Evolutionary conservation across 176 grass and related monocot genomes (phyloP).

Genomic region (Aegilops tauschii): DNA sequence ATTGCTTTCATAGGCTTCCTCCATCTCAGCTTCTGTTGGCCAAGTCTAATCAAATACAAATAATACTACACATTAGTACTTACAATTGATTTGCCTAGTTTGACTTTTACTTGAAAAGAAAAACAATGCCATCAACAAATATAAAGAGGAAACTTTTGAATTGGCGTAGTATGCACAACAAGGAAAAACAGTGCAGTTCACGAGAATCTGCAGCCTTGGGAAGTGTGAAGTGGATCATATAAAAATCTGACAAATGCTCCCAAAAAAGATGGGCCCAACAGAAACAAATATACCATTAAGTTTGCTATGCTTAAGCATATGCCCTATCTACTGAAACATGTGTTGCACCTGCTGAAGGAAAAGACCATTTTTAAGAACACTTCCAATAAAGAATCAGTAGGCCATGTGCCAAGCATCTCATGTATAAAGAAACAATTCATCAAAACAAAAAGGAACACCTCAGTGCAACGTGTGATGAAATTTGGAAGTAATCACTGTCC

Average conservation of each 20-base stretch:
- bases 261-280: background rate
- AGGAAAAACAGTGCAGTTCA: background rate
- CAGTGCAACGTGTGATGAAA: background rate
- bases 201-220: conserved; percentile 8
- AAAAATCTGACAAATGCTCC: background rate
- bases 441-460: background rate
- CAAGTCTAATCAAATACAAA: conserved; percentile 78
- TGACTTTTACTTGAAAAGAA: background rate
- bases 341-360: background rate
- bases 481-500: background rate
- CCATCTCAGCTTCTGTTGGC: conserved; percentile 55
- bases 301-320: background rate
- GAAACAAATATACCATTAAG: background rate
- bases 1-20: conserved; percentile 37
- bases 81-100: conserved; percentile 8
- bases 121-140: background rate
- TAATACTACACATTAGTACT: conserved; percentile 22
- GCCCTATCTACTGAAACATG: background rate
- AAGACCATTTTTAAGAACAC: conserved; percentile 1
- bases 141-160: background rate
- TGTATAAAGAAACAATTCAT: background rate
- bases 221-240: background rate
- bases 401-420: background rate
- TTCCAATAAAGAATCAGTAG: background rate
- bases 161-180: background rate